Percentiles rank a stretch among this genome's conserved stretches.
phyloP scores from a whole-genome alignment of 1,284 basidiomycete species.

The Rhodotorula sp. region DNA sequence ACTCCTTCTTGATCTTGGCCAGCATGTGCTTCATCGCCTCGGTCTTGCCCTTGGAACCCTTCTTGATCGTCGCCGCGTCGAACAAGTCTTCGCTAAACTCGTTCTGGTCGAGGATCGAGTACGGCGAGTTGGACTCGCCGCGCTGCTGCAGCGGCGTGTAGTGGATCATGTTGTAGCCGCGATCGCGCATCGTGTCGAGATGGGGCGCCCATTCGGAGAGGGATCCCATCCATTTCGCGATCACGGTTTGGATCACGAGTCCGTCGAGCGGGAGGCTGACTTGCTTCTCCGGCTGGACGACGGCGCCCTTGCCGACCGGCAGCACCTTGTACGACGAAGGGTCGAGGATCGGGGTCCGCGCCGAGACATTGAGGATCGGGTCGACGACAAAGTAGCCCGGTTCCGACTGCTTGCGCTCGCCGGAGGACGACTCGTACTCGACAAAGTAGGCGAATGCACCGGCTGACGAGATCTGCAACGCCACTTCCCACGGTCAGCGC shows the following conservation, averaged over 20 bases:
- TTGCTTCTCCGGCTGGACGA: conserved; percentile 56
- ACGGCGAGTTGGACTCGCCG: conserved; percentile 83
- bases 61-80: conserved; percentile 46
- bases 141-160: conserved; percentile 89
- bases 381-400: conserved; percentile 95
- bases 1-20: conserved; percentile 71
- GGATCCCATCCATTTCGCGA: conserved; percentile 96
- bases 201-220: conserved; percentile 71
- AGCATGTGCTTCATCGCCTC: conserved; percentile 61
- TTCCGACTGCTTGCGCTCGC: conserved; percentile 67
- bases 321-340: conserved; percentile 44
- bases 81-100: conserved; percentile 76
- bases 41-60: conserved; percentile 48
- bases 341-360: conserved; percentile 69
- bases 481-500: no score
- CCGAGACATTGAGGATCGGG: conserved; percentile 72
- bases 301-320: conserved; percentile 49
- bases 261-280: conserved; percentile 78
- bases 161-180: conserved; percentile 87
- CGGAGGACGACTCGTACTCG: conserved; percentile 69
- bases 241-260: conserved; percentile 77
- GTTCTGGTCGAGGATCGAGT: conserved; percentile 83
- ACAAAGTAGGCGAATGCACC: conserved; percentile 92
- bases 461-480: conserved; percentile 71
- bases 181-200: conserved; percentile 74